Conservation (phyloP, 768 basidiomycete genomes). For the Cystobasidium ongulense region DNA sequence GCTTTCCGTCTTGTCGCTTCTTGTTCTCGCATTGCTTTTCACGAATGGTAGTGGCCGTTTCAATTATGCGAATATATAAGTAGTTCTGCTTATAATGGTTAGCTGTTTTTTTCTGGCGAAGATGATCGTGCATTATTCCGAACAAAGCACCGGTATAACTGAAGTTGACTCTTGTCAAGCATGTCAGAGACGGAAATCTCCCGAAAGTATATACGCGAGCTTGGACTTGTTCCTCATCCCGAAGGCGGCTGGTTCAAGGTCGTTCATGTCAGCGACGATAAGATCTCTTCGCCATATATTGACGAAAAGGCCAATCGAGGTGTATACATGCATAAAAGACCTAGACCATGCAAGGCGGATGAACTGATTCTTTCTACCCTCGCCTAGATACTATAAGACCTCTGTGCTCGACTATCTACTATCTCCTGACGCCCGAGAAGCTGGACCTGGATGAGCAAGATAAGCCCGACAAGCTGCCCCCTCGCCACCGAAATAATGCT, state of each 20-base stretch:
- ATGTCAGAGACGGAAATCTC: not conserved
- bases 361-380: not conserved
- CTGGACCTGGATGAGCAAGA: not conserved
- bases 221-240: not conserved
- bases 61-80: no score
- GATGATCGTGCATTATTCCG: no score
- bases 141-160: no score
- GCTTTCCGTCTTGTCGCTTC: no score
- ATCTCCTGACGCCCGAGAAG: not conserved
- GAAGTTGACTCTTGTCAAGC: not conserved
- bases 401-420: slow-evolving; percentile 10
- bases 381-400: not conserved
- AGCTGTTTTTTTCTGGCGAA: no score
- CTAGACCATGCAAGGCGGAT: not conserved
- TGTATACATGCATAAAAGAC: not conserved
- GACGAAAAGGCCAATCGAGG: not conserved
- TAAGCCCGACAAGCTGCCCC: not conserved
- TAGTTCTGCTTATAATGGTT: no score
- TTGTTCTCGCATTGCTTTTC: no score
- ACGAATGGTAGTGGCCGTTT: no score
- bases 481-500: slow-evolving; percentile 7
- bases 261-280: not conserved
- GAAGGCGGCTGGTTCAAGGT: slow-evolving; percentile 14
- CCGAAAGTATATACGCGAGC: not conserved
- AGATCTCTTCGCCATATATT: not conserved